Conservation (phyloP, 2,329 filamentous ascomycete species). For the Leptographium lundbergii region DNA sequence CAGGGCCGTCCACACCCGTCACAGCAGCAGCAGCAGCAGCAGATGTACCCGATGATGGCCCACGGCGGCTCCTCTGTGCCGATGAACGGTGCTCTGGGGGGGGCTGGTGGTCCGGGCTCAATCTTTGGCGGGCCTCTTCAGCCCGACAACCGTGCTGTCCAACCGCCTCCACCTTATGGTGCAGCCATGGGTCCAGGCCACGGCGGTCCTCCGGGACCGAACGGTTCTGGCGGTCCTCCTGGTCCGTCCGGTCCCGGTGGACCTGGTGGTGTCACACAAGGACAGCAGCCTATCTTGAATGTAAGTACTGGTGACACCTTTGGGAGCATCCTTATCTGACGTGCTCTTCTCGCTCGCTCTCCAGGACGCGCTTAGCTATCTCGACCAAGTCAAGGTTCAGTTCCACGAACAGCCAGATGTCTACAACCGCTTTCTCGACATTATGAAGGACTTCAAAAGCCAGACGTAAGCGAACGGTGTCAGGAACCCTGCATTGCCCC, state of each 20-base stretch:
- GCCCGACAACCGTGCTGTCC: constrained; percentile 46
- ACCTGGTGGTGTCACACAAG: constrained; percentile 53
- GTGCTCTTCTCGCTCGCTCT: background rate
- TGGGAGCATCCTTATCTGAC: background rate
- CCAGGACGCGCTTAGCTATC: constrained; percentile 72
- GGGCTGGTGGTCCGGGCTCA: constrained; percentile 45
- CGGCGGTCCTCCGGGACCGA: constrained; percentile 20
- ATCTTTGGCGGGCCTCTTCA: constrained; percentile 61
- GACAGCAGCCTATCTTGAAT: constrained; percentile 75
- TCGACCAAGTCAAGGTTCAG: constrained; percentile 97
- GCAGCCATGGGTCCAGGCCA: constrained; percentile 23
- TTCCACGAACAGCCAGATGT: constrained; percentile 96
- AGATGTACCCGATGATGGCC: constrained; percentile 44
- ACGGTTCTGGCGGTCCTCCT: background rate
- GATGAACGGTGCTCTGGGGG: constrained; percentile 40
- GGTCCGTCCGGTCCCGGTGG: constrained; percentile 19
- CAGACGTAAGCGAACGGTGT: constrained; percentile 55
- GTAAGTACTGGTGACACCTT: constrained; percentile 27
- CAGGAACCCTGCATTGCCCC: background rate
- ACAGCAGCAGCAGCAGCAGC: constrained; percentile 26
- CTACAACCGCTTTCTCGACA: constrained; percentile 92
- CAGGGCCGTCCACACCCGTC: constrained; percentile 14
- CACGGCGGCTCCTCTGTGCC: constrained; percentile 31
- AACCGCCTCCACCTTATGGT: constrained; percentile 45
- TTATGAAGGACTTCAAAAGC: constrained; percentile 99